Evolutionary conservation across 768 basidiomycete genomes (phyloP).

Genomic region (Phylloporus sp.): DNA sequence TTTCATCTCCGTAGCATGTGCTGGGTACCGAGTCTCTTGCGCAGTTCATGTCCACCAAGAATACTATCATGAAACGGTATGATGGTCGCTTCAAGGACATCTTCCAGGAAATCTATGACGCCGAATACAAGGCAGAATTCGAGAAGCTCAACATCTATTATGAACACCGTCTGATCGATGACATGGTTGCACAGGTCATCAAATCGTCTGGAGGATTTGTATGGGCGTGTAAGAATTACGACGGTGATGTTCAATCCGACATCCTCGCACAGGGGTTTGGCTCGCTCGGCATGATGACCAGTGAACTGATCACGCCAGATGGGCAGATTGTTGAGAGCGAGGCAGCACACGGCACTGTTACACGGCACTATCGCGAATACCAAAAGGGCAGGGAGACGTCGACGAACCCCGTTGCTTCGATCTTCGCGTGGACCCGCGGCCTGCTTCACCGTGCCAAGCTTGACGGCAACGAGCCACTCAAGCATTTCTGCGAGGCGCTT

Average conservation of each 20-base stretch:
- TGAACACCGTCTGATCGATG: constrained; percentile 95
- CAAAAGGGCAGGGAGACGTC: constrained; percentile 98
- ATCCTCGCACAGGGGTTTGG: constrained; percentile 98
- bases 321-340: constrained; percentile 91
- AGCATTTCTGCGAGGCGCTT: constrained; percentile 70
- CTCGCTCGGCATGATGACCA: constrained; percentile 96
- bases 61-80: constrained; percentile 95
- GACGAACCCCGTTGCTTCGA: constrained; percentile 97
- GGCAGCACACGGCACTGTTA: constrained; percentile 96
- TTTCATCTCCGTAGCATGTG: constrained; percentile 6
- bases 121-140: constrained; percentile 68
- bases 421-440: constrained; percentile 98
- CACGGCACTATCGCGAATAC: constrained; percentile 94
- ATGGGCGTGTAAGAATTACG: constrained; percentile 75
- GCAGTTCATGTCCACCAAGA: constrained; percentile 97
- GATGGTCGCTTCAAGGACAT: constrained; percentile 99
- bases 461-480: constrained; percentile 74
- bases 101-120: constrained; percentile 94
- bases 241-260: constrained; percentile 86
- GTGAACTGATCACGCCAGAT: constrained; percentile 91
- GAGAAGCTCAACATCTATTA: constrained; percentile 76
- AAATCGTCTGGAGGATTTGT: constrained; percentile 94
- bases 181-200: constrained; percentile 98
- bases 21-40: not conserved
- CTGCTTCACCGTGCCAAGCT: constrained; percentile 90